A percentile compares a stretch with the other conserved stretches of the same genome.
Evolutionary conservation across 768 basidiomycete species (phyloP).

Genomic region (Trametes sanguinea): DNA sequence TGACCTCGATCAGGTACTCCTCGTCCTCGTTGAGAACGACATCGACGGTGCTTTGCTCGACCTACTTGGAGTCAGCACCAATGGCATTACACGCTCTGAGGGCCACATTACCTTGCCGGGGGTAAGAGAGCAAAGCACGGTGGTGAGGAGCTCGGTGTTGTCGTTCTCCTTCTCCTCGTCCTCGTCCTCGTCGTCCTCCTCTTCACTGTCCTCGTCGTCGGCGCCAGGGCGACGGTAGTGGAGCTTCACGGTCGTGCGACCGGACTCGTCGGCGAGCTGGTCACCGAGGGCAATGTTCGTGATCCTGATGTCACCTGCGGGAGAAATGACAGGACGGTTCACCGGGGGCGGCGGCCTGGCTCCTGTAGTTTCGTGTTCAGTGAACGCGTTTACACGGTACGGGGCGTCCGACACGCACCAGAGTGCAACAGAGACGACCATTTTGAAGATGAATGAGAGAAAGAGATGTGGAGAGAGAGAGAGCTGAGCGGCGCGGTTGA

Average conservation of each 20-base stretch:
- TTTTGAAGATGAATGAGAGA: constrained; percentile 31
- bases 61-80: constrained; percentile 42
- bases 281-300: constrained; percentile 85
- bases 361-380: constrained; percentile 45
- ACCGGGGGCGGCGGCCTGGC: constrained; percentile 58
- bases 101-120: constrained; percentile 65
- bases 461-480: neutral
- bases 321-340: constrained; percentile 57
- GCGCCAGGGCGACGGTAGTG: constrained; percentile 48
- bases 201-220: constrained; percentile 49
- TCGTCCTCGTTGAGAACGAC: constrained; percentile 68
- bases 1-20: constrained; percentile 65
- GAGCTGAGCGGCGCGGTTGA: neutral
- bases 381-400: neutral
- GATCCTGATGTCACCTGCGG: constrained; percentile 71
- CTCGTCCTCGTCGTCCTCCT: constrained; percentile 44
- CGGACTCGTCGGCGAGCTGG: constrained; percentile 58
- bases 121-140: constrained; percentile 77
- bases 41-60: constrained; percentile 74
- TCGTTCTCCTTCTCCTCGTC: constrained; percentile 32
- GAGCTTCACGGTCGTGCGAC: constrained; percentile 69
- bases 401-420: constrained; percentile 48
- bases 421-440: constrained; percentile 64
- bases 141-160: constrained; percentile 38
- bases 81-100: neutral